phyloP scores from a whole-genome alignment of 495 filamentous ascomycete species.

The Pyronema domesticum region DNA sequence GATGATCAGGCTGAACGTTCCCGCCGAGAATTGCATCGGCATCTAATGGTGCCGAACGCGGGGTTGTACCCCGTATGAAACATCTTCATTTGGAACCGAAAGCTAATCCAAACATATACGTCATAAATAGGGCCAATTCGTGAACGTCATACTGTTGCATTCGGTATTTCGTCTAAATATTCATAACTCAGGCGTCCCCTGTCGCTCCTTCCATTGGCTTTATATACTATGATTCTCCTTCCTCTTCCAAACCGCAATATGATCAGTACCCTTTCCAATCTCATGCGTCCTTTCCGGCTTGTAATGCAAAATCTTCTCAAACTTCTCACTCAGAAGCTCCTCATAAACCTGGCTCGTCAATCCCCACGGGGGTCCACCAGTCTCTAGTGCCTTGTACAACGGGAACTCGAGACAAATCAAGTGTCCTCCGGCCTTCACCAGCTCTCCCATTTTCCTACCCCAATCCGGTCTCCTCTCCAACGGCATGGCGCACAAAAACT shows the following conservation, averaged over 20 bases:
- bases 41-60: too few species aligned
- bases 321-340: constrained; percentile 32
- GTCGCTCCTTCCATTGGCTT: too few species aligned
- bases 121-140: too few species aligned
- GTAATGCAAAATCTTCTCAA: constrained; percentile 42
- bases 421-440: constrained; percentile 41
- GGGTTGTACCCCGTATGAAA: too few species aligned
- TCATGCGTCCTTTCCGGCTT: constrained; percentile 52
- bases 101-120: too few species aligned
- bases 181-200: too few species aligned
- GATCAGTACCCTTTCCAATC: constrained; percentile 44
- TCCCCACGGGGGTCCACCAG: constrained; percentile 53
- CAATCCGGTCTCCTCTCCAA: constrained; percentile 47
- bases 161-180: too few species aligned
- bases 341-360: constrained; percentile 45
- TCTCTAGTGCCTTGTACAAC: constrained; percentile 42
- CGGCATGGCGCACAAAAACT: constrained; percentile 71
- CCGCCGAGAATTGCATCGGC: too few species aligned
- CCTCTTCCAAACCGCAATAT: constrained; percentile 36
- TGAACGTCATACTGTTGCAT: too few species aligned
- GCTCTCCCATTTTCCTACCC: constrained; percentile 45
- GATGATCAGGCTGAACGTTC: too few species aligned
- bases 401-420: constrained; percentile 74
- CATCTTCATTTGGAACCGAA: too few species aligned
- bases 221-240: not conserved